Percentiles rank a stretch among this genome's conserved stretches.
These are phyloP conservation scores for Allium fistulosum DNA, from an alignment of 106 monocot species.

Conservation along the genomic window DNA sequence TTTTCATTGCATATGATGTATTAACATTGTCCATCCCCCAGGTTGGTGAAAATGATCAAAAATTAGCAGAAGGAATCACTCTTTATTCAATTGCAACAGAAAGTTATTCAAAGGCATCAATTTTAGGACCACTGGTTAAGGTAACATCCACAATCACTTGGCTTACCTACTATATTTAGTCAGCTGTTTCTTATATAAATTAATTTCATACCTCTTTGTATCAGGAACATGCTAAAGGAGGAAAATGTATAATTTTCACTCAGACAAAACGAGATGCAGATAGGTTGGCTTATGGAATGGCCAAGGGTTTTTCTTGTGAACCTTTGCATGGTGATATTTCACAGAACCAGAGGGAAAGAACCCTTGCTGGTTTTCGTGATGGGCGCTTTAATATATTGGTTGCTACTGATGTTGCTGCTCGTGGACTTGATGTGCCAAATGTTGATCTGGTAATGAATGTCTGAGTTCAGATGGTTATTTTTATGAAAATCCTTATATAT, in stretches of 20 bases:
- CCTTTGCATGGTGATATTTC: constrained; percentile 96
- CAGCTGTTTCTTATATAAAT: too few species aligned
- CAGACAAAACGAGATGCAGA: constrained; percentile 98
- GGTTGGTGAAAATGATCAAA: constrained; percentile 97
- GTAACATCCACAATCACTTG: constrained; percentile 12
- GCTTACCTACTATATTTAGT: too few species aligned
- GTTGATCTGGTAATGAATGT: constrained; percentile 72
- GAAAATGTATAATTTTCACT: constrained; percentile 95
- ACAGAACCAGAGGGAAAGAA: constrained; percentile 85
- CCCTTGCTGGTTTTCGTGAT: constrained; percentile 84
- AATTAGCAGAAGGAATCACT: constrained; percentile 89
- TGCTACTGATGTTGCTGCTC: constrained; percentile 98
- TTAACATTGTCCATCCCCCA: constrained; percentile 9
- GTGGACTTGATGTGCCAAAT: constrained; percentile 94
- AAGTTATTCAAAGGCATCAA: constrained; percentile 57
- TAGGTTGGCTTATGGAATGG: constrained; percentile 61
- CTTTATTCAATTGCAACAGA: constrained; percentile 79
- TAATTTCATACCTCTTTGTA: too few species aligned
- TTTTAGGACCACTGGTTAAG: constrained; percentile 83
- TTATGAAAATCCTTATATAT: not conserved
- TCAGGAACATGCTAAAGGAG: constrained; percentile 96
- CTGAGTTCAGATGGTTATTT: not conserved
- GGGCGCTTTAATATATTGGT: constrained; percentile 81
- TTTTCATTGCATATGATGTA: not conserved
- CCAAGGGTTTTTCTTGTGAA: constrained; percentile 46